Conservation (phyloP, 257 asterid species). For the Solanum pimpinellifolium region DNA sequence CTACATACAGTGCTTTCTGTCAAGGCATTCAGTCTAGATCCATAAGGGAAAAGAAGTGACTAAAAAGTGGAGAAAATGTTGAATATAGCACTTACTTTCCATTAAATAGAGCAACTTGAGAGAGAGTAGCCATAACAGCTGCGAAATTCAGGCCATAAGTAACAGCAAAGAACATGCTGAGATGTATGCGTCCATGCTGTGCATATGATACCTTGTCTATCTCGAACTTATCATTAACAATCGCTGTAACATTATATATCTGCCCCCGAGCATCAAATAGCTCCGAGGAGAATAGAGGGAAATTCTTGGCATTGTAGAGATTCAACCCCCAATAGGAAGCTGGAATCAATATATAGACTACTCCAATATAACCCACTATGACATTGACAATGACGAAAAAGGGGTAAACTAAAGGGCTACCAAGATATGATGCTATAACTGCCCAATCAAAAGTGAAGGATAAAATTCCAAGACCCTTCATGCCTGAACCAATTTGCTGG, state of each 20-base stretch:
- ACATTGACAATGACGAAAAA: slow-evolving; percentile 52
- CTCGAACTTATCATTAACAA: slow-evolving; percentile 55
- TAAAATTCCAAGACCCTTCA: slow-evolving; percentile 50
- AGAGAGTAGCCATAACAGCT: slow-evolving; percentile 37
- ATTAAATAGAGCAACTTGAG: slow-evolving; percentile 58
- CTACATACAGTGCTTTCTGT: background rate
- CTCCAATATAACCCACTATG: slow-evolving; percentile 27
- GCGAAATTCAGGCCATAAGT: slow-evolving; percentile 65
- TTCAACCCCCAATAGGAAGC: slow-evolving; percentile 48
- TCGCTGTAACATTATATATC: slow-evolving; percentile 28
- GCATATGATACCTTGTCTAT: slow-evolving; percentile 30
- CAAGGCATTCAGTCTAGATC: background rate
- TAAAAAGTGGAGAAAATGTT: background rate
- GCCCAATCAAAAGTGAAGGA: slow-evolving; percentile 64
- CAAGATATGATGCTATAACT: slow-evolving; percentile 31
- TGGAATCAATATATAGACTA: slow-evolving; percentile 37
- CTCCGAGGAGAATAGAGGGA: slow-evolving; percentile 40
- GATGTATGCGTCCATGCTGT: slow-evolving; percentile 27
- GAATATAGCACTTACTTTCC: slow-evolving; percentile 42
- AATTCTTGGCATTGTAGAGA: slow-evolving; percentile 43
- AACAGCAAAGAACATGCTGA: slow-evolving; percentile 42
- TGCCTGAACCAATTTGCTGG: slow-evolving; percentile 64
- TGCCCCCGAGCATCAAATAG: slow-evolving; percentile 26
- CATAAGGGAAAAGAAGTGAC: background rate
- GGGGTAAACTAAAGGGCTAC: slow-evolving; percentile 61